Evolutionary conservation across 768 basidiomycete species (phyloP).

Genomic region (Boletus sp.): DNA sequence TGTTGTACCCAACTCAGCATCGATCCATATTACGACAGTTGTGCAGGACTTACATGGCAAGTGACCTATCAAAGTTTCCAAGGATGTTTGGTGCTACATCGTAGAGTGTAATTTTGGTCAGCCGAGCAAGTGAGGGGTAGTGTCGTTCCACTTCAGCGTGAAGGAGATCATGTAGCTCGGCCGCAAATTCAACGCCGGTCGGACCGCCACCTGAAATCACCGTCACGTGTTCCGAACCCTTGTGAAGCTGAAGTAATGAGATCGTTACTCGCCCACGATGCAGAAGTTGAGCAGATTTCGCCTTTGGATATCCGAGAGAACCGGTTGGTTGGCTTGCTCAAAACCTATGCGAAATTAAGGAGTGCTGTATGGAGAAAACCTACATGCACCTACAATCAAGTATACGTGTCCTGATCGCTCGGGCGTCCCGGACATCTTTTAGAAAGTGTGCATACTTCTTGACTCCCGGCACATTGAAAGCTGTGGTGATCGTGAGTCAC

Average conservation of each 20-base stretch:
- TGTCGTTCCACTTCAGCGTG: slow-evolving; percentile 60
- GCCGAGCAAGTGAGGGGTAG: slow-evolving; percentile 60
- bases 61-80: slow-evolving; percentile 65
- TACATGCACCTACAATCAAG: slow-evolving; percentile 56
- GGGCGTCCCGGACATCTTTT: slow-evolving; percentile 76
- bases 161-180: slow-evolving; percentile 78
- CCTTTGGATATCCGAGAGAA: slow-evolving; percentile 69
- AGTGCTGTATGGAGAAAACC: neutral
- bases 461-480: slow-evolving; percentile 71
- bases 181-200: slow-evolving; percentile 81
- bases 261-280: slow-evolving; percentile 63
- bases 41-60: slow-evolving; percentile 48
- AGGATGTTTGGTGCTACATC: slow-evolving; percentile 81
- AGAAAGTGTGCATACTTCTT: slow-evolving; percentile 82
- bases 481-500: slow-evolving; percentile 32
- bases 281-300: slow-evolving; percentile 81
- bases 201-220: slow-evolving; percentile 60
- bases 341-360: slow-evolving; percentile 47
- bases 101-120: slow-evolving; percentile 74
- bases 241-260: neutral
- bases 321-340: slow-evolving; percentile 84
- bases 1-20: slow-evolving; percentile 23
- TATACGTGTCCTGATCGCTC: slow-evolving; percentile 66
- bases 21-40: neutral
- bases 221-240: slow-evolving; percentile 5